phyloP scores from a whole-genome alignment of 1,284 basidiomycete genomes.

The Fomitopsis palustris region DNA sequence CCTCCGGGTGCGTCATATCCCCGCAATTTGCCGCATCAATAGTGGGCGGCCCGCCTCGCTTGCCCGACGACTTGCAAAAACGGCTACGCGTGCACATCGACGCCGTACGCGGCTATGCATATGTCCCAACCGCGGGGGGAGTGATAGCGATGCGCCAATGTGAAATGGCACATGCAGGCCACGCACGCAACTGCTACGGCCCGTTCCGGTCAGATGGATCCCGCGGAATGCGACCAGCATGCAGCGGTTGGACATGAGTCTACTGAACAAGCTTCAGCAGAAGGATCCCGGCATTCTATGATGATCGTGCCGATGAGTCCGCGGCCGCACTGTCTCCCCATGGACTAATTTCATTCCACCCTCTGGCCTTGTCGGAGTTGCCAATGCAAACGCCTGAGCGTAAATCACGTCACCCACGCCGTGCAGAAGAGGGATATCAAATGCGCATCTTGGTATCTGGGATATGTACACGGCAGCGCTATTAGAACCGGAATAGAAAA shows the following conservation, averaged over 20 bases:
- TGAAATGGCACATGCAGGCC: background rate
- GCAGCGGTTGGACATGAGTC: slow-evolving; percentile 1
- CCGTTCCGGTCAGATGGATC: background rate
- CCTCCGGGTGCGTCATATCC: background rate
- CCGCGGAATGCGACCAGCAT: background rate
- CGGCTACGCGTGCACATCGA: background rate
- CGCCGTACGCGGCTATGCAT: background rate
- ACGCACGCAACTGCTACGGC: background rate
- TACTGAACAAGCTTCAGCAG: background rate
- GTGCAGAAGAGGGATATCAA: slow-evolving; percentile 2
- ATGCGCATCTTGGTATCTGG: slow-evolving; percentile 5
- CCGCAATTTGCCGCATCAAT: too few relatives aligned
- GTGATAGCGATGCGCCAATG: background rate
- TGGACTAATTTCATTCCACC: background rate
- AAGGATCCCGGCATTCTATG: background rate
- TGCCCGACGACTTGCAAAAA: too few relatives aligned
- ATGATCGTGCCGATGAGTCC: background rate
- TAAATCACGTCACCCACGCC: background rate
- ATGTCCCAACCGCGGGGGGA: background rate
- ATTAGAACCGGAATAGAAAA: background rate
- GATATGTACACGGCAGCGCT: slow-evolving; percentile 1
- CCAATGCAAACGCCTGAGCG: background rate
- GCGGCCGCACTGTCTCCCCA: background rate
- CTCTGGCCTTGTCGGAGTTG: background rate
- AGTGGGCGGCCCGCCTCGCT: too few relatives aligned